phyloP scores from a whole-genome alignment of 805 yeast genomes.

The Teunomyces funiuensis region DNA sequence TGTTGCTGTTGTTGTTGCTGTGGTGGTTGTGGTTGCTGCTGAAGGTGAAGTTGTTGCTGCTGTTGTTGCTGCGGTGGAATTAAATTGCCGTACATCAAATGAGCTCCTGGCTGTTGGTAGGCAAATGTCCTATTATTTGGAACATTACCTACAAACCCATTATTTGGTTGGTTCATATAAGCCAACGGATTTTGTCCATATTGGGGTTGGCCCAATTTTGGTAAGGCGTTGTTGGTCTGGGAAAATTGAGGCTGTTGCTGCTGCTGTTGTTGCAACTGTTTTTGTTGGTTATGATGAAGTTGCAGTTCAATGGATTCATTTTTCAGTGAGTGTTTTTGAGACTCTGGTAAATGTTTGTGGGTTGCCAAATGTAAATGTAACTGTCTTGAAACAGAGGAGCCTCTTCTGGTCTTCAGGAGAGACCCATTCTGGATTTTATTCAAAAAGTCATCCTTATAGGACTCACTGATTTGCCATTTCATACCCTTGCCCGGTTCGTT shows the following conservation, averaged over 20 bases:
- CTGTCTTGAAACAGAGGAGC: slow-evolving; percentile 78
- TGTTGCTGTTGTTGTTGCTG: slow-evolving; percentile 12
- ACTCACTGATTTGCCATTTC: slow-evolving; percentile 96
- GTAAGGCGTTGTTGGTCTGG: slow-evolving; percentile 17
- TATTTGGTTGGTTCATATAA: slow-evolving; percentile 16
- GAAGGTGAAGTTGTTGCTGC: slow-evolving; percentile 8
- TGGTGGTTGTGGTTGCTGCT: slow-evolving; percentile 10
- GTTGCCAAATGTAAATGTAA: slow-evolving; percentile 71
- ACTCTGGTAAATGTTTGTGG: slow-evolving; percentile 53
- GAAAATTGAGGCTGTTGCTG: slow-evolving; percentile 13
- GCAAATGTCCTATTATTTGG: slow-evolving; percentile 14
- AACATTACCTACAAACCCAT: slow-evolving; percentile 6
- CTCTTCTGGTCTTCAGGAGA: slow-evolving; percentile 70
- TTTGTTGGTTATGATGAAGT: slow-evolving; percentile 17
- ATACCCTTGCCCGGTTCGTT: slow-evolving; percentile 98
- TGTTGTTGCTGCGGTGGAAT: slow-evolving; percentile 20
- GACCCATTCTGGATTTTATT: slow-evolving; percentile 77
- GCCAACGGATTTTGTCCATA: slow-evolving; percentile 23
- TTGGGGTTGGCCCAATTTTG: slow-evolving; percentile 22
- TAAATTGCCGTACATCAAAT: slow-evolving; percentile 23
- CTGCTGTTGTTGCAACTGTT: slow-evolving; percentile 15
- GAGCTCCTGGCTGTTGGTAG: slow-evolving; percentile 17
- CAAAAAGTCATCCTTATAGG: slow-evolving; percentile 80
- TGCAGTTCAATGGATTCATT: slow-evolving; percentile 19
- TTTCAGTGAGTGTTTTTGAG: slow-evolving; percentile 29